Base-by-base conservation (phyloP, 140 eudicot genomes). In the Stevia rebaudiana region DNA sequence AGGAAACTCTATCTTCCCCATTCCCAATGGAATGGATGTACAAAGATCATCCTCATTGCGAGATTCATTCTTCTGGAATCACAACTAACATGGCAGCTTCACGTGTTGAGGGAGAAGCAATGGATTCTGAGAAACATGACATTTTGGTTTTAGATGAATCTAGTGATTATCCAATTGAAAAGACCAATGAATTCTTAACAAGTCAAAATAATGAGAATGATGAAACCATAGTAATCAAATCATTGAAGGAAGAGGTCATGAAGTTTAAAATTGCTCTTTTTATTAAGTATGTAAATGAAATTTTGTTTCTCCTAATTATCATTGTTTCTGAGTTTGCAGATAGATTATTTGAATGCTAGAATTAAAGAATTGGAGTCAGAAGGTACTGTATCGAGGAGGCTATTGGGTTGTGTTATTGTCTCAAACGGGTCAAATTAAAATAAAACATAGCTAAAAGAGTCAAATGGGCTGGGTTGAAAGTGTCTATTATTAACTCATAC, bases 21-120 rank as follows among this genome's bases (percentile, higher is more conserved):
- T 92, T 92, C 61, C 96, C 84, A 12, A 76, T 81, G 84, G 87
- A 83, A 65, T 85, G 83, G 74, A 69, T 83, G 82, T 82, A 61
- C 78, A 73, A 65, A 19, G 81, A 81, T 63, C 77, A 81, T 4
- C 56, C 76, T 36, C 80, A 72, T 25, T n/a, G n/a, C n/a, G 61
- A 51, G 30, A 39, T 76, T 59, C 36, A n/a, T n/a, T n/a, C 64
- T 22, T 52, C 63, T 3, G 65, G 30, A 12, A 16, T 23, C 24
- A 23, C 67, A 22, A 68, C 76, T 56, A 61, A 57, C 68, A 65
- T 50, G 15, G 79, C 30, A 33, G 67, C 54, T 30, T 53, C 72
- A n/a, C 35, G 8, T 33, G 80, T 48, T 9, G 55, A 57, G 61
- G 78, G 39, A 37, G 52, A 1, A 28, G 63, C 68, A 56, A 44